These are phyloP conservation scores for Gypsophila paniculata DNA, from an alignment of 179 eudicot species.

Conservation along the genomic window DNA sequence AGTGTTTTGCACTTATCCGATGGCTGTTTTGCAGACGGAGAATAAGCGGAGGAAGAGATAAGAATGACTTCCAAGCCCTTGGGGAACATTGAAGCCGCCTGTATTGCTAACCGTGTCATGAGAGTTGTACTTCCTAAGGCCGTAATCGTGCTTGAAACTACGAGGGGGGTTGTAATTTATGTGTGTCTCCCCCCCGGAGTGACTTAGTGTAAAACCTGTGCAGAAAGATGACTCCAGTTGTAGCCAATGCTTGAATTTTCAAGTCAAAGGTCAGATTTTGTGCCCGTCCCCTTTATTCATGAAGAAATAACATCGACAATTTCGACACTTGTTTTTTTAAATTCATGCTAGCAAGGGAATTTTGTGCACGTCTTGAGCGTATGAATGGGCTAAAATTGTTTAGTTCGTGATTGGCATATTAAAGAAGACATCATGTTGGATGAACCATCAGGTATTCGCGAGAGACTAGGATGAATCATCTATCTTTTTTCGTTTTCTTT, in stretches of 20 bases:
- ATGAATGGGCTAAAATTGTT: neutral
- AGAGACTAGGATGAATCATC: neutral
- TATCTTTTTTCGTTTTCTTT: too few relatives aligned
- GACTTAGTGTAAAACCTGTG: conserved; percentile 30
- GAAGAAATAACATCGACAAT: neutral
- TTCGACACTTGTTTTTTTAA: neutral
- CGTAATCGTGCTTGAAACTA: conserved; percentile 27
- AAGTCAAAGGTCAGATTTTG: conserved; percentile 1
- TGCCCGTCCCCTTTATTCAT: neutral
- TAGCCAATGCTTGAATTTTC: conserved; percentile 16
- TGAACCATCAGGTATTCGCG: too few relatives aligned
- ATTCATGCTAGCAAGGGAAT: neutral
- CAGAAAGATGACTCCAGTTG: conserved; percentile 29
- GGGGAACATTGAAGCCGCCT: conserved; percentile 22
- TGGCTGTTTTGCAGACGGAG: conserved; percentile 17
- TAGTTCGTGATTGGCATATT: too few relatives aligned
- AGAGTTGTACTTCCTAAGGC: conserved; percentile 31
- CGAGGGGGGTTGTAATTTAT: conserved; percentile 29
- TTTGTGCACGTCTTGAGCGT: neutral
- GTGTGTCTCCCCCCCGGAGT: conserved; percentile 30
- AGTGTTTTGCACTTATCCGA: neutral
- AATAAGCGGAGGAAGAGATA: conserved; percentile 38
- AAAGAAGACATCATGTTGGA: too few relatives aligned
- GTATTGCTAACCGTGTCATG: conserved; percentile 32
- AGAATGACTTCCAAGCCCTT: conserved; percentile 17